These are phyloP conservation scores for Rhynchospora tenuis DNA, from an alignment of 176 grass and related monocot genomes.

Conservation along the genomic window DNA sequence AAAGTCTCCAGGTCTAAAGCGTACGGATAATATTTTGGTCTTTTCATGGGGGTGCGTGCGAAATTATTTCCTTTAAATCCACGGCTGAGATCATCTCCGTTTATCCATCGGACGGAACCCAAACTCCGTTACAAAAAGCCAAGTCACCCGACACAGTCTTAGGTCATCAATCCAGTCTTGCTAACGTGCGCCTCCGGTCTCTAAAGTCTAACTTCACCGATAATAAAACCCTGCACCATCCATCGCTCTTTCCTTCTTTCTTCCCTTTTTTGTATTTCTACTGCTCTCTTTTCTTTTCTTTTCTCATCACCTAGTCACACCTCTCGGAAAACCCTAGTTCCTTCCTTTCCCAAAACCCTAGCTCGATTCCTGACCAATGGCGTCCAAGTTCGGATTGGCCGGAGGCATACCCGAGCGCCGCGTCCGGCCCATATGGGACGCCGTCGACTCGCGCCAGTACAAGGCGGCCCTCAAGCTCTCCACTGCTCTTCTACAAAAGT, in stretches of 20 bases:
- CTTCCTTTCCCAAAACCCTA: background rate
- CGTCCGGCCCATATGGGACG: constrained; percentile 95
- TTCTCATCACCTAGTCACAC: background rate
- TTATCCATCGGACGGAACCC: background rate
- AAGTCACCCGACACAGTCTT: background rate
- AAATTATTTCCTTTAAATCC: background rate
- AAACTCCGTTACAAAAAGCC: background rate
- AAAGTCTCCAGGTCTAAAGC: too few relatives aligned
- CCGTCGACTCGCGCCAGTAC: constrained; percentile 90
- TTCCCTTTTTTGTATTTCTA: too few relatives aligned
- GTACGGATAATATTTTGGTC: too few relatives aligned
- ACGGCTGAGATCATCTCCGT: background rate
- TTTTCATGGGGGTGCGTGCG: too few relatives aligned
- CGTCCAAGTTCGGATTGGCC: constrained; percentile 77
- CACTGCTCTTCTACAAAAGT: constrained; percentile 54
- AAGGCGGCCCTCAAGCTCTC: constrained; percentile 78
- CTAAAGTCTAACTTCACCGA: background rate
- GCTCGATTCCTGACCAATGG: constrained; percentile 32
- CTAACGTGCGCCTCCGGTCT: constrained; percentile 22
- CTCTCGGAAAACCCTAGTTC: constrained; percentile 27
- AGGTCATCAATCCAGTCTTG: constrained; percentile 7
- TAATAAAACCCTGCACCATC: constrained; percentile 15
- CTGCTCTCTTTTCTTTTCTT: background rate
- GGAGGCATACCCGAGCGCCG: constrained; percentile 86
- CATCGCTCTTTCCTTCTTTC: background rate